A percentile compares a stretch with the other conserved stretches of the same genome.
These are phyloP conservation scores for Trichoderma cornu-damae DNA, from an alignment of 2,329 filamentous ascomycete species.

Conservation along the genomic window DNA sequence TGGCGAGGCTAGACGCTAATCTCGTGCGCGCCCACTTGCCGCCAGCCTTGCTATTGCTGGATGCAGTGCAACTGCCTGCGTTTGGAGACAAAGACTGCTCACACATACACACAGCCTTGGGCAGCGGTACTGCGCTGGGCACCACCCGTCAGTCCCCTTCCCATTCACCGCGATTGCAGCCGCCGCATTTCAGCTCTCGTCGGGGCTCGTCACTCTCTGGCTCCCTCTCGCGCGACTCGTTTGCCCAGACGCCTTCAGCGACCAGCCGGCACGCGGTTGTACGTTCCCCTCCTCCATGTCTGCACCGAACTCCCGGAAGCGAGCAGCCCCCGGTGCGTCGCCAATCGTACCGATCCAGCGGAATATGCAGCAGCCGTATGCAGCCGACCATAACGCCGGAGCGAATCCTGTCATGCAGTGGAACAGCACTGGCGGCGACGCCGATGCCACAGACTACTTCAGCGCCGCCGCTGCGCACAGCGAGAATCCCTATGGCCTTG, in stretches of 20 bases:
- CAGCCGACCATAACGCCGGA: slow-evolving; percentile 39
- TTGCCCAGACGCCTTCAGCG: not conserved
- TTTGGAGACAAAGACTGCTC: not conserved
- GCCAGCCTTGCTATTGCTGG: not conserved
- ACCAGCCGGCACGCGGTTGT: not conserved
- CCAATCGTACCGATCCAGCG: slow-evolving; percentile 54
- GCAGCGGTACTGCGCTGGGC: slow-evolving; percentile 11
- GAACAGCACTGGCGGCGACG: slow-evolving; percentile 31
- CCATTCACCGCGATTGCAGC: not conserved
- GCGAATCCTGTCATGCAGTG: slow-evolving; percentile 45
- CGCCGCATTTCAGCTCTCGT: not conserved
- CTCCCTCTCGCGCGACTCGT: not conserved
- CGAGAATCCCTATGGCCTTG: slow-evolving; percentile 37
- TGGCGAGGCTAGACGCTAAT: not conserved
- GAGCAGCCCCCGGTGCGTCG: slow-evolving; percentile 65
- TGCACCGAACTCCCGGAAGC: slow-evolving; percentile 57
- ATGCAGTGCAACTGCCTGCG: not conserved
- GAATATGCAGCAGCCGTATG: slow-evolving; percentile 46
- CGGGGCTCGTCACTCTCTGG: not conserved
- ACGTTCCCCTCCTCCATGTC: slow-evolving; percentile 37
- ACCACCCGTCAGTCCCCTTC: not conserved
- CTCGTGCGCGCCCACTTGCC: not conserved
- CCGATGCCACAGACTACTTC: slow-evolving; percentile 36
- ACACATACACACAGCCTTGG: not conserved
- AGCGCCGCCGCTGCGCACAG: slow-evolving; percentile 32